phyloP scores from a whole-genome alignment of 2,329 filamentous ascomycete species.

The Alternaria novae-zelandiae region DNA sequence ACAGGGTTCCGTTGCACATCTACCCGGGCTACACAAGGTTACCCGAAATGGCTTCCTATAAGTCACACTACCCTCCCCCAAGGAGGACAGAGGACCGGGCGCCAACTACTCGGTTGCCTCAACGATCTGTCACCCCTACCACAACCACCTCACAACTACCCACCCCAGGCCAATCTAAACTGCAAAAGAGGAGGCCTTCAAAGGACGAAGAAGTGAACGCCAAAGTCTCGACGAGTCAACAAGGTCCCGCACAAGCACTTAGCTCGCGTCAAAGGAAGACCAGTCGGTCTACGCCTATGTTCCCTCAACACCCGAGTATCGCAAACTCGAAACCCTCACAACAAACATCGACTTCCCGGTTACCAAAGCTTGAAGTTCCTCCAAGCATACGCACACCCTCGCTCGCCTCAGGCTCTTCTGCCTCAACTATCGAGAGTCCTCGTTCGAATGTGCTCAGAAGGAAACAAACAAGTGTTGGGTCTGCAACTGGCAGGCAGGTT shows the following conservation, averaged over 20 bases:
- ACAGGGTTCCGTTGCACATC: conserved; percentile 42
- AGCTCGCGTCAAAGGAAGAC: conserved; percentile 32
- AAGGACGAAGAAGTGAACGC: conserved; percentile 39
- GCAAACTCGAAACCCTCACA: conserved; percentile 28
- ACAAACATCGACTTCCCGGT: conserved; percentile 38
- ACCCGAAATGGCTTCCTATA: conserved; percentile 51
- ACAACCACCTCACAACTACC: conserved; percentile 36
- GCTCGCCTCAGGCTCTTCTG: conserved; percentile 57
- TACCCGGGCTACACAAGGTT: conserved; percentile 45
- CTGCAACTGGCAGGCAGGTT: conserved; percentile 36
- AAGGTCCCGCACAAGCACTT: conserved; percentile 22
- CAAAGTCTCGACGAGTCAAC: conserved; percentile 26
- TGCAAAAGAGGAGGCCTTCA: conserved; percentile 45
- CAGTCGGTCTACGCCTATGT: conserved; percentile 29
- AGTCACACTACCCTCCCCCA: conserved; percentile 45
- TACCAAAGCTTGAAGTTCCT: conserved; percentile 46
- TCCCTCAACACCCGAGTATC: conserved; percentile 22
- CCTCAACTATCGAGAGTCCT: conserved; percentile 55
- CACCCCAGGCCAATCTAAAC: conserved; percentile 36
- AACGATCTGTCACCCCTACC: conserved; percentile 45
- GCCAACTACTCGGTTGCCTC: conserved; percentile 45
- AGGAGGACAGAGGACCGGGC: conserved; percentile 42
- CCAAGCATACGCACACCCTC: conserved; percentile 52
- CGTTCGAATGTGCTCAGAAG: conserved; percentile 52
- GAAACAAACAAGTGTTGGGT: conserved; percentile 53